phyloP scores from a whole-genome alignment of 2,329 filamentous ascomycete species.

The Pseudocercospora fijiensis region DNA sequence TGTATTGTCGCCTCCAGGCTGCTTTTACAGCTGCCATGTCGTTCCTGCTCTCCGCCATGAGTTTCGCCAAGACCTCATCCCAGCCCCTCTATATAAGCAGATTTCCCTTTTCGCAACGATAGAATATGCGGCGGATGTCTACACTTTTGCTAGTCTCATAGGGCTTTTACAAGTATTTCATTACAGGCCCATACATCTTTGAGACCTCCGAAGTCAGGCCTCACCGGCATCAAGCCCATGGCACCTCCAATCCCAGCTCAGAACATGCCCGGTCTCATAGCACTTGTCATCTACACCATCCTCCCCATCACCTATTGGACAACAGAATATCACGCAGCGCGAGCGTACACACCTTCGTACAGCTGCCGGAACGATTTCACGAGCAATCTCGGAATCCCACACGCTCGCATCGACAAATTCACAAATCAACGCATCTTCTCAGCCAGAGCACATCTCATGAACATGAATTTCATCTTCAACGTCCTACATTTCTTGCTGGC shows the following conservation, averaged over 20 bases:
- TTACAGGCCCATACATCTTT: too few species aligned
- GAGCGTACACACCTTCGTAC: constrained; percentile 12
- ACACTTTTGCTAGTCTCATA: not conserved
- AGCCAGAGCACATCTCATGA: constrained; percentile 15
- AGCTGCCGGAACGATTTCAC: constrained; percentile 20
- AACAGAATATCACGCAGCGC: constrained; percentile 16
- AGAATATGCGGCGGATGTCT: not conserved
- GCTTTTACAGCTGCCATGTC: not conserved
- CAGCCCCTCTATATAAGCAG: too few species aligned
- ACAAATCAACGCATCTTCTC: constrained; percentile 9
- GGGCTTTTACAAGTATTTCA: too few species aligned
- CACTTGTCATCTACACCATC: constrained; percentile 14
- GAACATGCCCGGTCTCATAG: constrained; percentile 3
- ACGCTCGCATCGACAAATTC: constrained; percentile 8
- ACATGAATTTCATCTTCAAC: constrained; percentile 15
- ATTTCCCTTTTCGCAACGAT: not conserved
- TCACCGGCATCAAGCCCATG: not conserved
- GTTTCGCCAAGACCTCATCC: not conserved
- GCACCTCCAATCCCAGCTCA: not conserved
- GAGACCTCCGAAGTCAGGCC: not conserved
- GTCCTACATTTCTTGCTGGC: constrained; percentile 16
- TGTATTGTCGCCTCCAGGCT: not conserved
- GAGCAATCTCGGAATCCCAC: constrained; percentile 17
- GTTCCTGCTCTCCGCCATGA: not conserved
- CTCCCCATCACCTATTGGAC: constrained; percentile 15